Conservation (phyloP, 331 rosid species). For the Saraca asoca region DNA sequence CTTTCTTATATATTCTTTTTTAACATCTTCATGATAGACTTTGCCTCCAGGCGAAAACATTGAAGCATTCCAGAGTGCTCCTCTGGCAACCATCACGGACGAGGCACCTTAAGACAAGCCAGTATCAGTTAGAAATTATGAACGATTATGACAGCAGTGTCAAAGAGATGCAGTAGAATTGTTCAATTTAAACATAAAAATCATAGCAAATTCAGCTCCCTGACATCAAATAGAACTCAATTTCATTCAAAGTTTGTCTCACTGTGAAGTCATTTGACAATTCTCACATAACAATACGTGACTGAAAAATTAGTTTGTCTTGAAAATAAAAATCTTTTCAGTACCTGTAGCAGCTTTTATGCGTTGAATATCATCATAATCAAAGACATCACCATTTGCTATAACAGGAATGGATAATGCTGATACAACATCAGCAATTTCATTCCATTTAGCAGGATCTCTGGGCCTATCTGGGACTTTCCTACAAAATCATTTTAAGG, state of each 20-base stretch:
- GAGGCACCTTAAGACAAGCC: constrained; percentile 65
- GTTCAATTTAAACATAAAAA: not conserved
- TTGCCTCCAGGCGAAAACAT: constrained; percentile 65
- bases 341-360: constrained; percentile 80
- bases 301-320: constrained; percentile 26
- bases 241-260: constrained; percentile 20
- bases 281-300: constrained; percentile 28
- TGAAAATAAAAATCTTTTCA: constrained; percentile 23
- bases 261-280: constrained; percentile 10
- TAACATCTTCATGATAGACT: constrained; percentile 59
- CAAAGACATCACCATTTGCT: constrained; percentile 85
- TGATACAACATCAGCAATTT: constrained; percentile 83
- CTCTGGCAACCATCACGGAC: constrained; percentile 88
- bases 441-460: constrained; percentile 95
- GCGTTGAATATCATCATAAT: constrained; percentile 63
- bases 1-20: constrained; percentile 77
- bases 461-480: constrained; percentile 83
- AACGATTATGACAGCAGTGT: constrained; percentile 10
- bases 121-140: constrained; percentile 24
- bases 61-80: constrained; percentile 93
- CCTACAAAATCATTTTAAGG: constrained; percentile 52
- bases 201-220: constrained; percentile 6
- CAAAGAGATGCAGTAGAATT: not conserved
- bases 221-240: constrained; percentile 14
- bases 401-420: constrained; percentile 86